phyloP scores from a whole-genome alignment of 2,329 filamentous ascomycete species.

The Seiridium unicorne region DNA sequence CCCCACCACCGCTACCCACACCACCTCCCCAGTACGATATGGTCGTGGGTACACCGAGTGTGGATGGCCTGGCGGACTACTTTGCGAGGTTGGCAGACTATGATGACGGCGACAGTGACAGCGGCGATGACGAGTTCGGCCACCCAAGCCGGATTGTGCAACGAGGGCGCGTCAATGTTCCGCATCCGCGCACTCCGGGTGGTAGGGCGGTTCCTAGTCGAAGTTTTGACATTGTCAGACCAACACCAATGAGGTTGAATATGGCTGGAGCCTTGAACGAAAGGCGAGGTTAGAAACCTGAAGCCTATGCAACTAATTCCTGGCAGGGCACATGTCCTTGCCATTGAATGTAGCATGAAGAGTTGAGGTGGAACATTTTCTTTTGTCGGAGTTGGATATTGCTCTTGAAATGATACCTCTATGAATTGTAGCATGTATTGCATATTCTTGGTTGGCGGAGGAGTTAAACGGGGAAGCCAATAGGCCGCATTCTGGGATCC shows the following conservation, averaged over 20 bases:
- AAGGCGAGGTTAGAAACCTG: constrained; percentile 20
- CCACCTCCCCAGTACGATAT: constrained; percentile 83
- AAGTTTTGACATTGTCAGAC: constrained; percentile 54
- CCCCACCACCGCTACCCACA: constrained; percentile 66
- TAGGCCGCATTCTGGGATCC: background rate
- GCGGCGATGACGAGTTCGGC: constrained; percentile 25
- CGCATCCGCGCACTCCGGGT: constrained; percentile 54
- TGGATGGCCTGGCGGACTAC: constrained; percentile 79
- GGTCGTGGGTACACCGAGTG: constrained; percentile 67
- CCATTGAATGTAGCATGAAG: background rate
- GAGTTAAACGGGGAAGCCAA: background rate
- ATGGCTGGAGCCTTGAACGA: constrained; percentile 24
- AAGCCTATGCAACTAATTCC: background rate
- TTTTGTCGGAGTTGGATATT: background rate
- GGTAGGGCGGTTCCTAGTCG: constrained; percentile 51
- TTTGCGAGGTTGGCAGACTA: constrained; percentile 78
- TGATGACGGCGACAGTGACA: constrained; percentile 44
- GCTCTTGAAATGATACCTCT: background rate
- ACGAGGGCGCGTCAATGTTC: constrained; percentile 57
- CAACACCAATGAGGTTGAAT: constrained; percentile 25
- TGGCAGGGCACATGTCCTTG: background rate
- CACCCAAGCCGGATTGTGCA: constrained; percentile 43
- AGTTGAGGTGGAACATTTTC: background rate
- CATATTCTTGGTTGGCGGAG: background rate
- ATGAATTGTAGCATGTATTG: constrained; percentile 1